These are phyloP conservation scores for Trichosporon sp. DNA, from an alignment of 1,284 basidiomycete species.

Conservation along the genomic window DNA sequence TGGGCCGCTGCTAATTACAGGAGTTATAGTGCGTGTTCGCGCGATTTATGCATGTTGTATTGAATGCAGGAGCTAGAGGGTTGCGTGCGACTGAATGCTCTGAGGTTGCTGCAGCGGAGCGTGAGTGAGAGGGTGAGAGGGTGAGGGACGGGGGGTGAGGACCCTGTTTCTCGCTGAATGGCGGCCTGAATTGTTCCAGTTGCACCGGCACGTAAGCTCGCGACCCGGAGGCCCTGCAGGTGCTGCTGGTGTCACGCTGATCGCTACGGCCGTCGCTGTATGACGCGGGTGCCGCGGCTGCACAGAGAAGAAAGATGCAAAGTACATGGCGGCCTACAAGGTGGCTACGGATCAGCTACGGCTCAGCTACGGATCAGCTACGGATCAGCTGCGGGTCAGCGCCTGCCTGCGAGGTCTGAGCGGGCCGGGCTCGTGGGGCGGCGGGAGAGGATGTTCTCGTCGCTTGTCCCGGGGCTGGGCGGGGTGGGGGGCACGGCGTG, in stretches of 20 bases:
- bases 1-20: no score
- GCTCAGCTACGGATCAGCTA: no score
- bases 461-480: neutral
- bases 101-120: no score
- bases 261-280: no score
- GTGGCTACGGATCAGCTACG: no score
- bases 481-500: neutral
- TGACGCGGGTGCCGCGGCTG: no score
- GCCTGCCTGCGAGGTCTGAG: neutral
- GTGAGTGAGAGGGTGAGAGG: neutral
- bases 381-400: neutral
- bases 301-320: no score
- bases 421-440: neutral
- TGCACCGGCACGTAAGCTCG: neutral
- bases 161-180: neutral
- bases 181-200: neutral
- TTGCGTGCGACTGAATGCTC: no score
- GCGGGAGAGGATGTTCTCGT: neutral
- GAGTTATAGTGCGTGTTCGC: neutral
- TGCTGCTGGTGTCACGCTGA: no score
- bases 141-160: neutral
- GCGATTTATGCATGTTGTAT: neutral
- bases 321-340: no score
- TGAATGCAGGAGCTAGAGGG: no score
- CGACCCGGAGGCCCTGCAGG: no score